These are phyloP conservation scores for Ustilago bromivora DNA, from an alignment of 1,284 basidiomycete genomes.

Conservation along the genomic window DNA sequence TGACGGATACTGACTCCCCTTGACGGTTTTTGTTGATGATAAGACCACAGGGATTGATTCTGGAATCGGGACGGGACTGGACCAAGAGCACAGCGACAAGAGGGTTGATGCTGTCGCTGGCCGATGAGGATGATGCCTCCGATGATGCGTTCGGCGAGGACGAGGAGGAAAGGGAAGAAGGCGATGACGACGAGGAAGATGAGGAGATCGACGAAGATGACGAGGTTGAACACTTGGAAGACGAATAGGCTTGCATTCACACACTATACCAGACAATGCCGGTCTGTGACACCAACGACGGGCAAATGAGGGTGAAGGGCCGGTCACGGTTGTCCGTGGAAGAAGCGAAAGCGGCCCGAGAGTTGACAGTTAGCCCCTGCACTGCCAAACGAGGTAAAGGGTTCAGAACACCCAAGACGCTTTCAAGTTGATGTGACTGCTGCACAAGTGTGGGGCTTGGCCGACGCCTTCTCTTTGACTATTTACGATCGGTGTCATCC, in stretches of 20 bases:
- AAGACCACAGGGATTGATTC: slow-evolving; percentile 32
- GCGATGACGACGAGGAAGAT: slow-evolving; percentile 18
- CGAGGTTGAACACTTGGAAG: slow-evolving; percentile 17
- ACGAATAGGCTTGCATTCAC: slow-evolving; percentile 9
- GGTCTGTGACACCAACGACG: background rate
- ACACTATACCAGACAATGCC: background rate
- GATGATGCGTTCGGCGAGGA: slow-evolving; percentile 53
- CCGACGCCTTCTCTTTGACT: background rate
- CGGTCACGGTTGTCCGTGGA: background rate
- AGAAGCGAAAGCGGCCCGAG: slow-evolving; percentile 5
- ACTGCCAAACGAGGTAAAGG: background rate
- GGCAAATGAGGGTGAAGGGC: background rate
- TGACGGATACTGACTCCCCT: background rate
- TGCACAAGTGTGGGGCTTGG: background rate
- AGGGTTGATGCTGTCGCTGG: slow-evolving; percentile 44
- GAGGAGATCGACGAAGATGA: slow-evolving; percentile 34
- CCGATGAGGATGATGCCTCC: slow-evolving; percentile 50
- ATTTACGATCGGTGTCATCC: background rate
- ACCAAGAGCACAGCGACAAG: slow-evolving; percentile 34
- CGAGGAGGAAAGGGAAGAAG: slow-evolving; percentile 23
- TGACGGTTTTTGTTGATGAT: background rate
- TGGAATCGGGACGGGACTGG: slow-evolving; percentile 54
- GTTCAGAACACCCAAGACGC: too few species aligned
- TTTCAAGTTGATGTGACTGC: too few species aligned
- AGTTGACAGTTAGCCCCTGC: background rate